Percentiles rank a stretch among this genome's conserved stretches.
phyloP scores from a whole-genome alignment of 306 rosid genomes.

The Elaeagnus macrophylla region DNA sequence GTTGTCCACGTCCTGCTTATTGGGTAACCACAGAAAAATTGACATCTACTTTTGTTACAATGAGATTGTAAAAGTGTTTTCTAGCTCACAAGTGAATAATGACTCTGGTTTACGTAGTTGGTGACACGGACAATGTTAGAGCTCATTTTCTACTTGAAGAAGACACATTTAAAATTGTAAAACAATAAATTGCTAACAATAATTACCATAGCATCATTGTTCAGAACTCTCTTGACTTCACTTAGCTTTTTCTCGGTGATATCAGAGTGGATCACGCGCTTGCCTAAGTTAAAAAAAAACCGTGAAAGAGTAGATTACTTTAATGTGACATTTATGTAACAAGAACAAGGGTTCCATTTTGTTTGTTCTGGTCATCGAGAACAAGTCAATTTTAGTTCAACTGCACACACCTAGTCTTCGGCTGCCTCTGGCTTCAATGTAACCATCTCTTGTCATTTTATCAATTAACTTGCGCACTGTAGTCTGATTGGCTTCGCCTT shows the following conservation, averaged over 20 bases:
- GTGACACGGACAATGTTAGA: too few relatives aligned
- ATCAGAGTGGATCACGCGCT: constrained; percentile 75
- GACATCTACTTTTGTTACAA: too few relatives aligned
- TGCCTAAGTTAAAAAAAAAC: constrained; percentile 38
- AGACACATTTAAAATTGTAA: too few relatives aligned
- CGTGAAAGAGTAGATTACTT: neutral
- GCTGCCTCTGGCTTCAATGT: constrained; percentile 62
- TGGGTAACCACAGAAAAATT: too few relatives aligned
- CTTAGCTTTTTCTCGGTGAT: constrained; percentile 48
- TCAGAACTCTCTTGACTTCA: constrained; percentile 63
- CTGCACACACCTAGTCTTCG: constrained; percentile 54
- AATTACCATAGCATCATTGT: constrained; percentile 55
- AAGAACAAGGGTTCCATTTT: neutral
- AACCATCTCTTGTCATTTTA: constrained; percentile 73
- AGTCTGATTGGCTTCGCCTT: constrained; percentile 57
- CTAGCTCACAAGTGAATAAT: too few relatives aligned
- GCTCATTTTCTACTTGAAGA: too few relatives aligned
- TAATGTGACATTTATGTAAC: neutral
- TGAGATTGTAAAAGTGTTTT: neutral
- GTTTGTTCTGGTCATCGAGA: neutral
- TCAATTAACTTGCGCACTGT: constrained; percentile 62
- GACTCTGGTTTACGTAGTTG: too few relatives aligned
- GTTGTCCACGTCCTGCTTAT: constrained; percentile 53
- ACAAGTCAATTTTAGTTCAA: neutral
- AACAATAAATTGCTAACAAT: neutral